Evolutionary conservation across 129 eudicot genomes (phyloP).

Genomic region (Gnaphalium uliginosum): DNA sequence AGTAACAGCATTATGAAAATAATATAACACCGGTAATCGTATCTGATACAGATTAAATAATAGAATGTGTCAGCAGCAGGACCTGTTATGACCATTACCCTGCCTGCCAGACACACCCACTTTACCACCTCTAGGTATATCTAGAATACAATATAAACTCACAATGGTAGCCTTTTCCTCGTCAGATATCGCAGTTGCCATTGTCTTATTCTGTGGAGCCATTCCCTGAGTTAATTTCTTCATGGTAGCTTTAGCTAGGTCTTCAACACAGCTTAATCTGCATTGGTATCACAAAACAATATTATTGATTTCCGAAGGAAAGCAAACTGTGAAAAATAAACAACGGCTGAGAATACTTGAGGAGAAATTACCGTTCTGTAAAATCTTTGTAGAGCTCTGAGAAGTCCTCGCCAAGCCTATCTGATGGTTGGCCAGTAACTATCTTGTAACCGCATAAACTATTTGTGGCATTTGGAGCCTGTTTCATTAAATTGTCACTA

Average conservation of each 20-base stretch:
- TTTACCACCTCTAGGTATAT: neutral
- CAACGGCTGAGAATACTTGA: neutral
- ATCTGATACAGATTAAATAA: neutral
- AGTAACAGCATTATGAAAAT: too few species aligned
- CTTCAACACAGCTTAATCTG: conserved; percentile 81
- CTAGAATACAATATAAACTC: conserved; percentile 32
- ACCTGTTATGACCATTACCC: neutral
- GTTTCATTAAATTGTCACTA: conserved; percentile 12
- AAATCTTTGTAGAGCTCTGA: conserved; percentile 76
- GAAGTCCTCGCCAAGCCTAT: conserved; percentile 93
- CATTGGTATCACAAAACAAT: conserved; percentile 6
- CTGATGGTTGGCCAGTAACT: conserved; percentile 95
- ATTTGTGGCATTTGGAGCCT: conserved; percentile 93
- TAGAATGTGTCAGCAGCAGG: neutral
- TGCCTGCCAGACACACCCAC: neutral
- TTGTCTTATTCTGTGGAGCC: conserved; percentile 75
- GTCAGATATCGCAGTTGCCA: conserved; percentile 70
- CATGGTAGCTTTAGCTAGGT: conserved; percentile 64
- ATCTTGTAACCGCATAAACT: conserved; percentile 86
- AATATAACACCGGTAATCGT: too few species aligned
- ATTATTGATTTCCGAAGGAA: neutral
- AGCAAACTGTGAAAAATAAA: neutral
- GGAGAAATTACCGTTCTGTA: conserved; percentile 54
- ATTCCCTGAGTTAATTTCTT: conserved; percentile 80
- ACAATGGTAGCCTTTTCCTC: conserved; percentile 73